These are phyloP conservation scores for Debaryomycetaceae sp. DNA, from an alignment of 1,139 yeast genomes.

Conservation along the genomic window DNA sequence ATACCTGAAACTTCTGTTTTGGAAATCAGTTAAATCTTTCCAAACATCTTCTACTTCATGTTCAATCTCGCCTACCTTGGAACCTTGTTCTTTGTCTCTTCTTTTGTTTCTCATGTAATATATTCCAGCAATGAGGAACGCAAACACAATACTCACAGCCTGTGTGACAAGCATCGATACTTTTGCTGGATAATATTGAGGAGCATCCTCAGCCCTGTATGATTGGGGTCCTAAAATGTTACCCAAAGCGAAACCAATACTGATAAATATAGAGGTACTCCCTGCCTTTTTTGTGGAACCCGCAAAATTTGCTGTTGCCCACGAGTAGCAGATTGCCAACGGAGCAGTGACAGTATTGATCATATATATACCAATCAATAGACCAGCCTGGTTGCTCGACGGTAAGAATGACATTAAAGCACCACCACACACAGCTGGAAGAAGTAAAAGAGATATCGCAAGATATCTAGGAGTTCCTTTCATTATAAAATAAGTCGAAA, in stretches of 20 bases:
- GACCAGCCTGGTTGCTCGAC: slow-evolving; percentile 4
- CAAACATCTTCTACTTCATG: slow-evolving; percentile 8
- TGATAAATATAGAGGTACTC: slow-evolving; percentile 54
- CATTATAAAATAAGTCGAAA: background rate
- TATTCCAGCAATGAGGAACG: slow-evolving; percentile 2
- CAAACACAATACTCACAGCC: slow-evolving; percentile 6
- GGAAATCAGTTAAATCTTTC: slow-evolving; percentile 15
- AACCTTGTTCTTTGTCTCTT: slow-evolving; percentile 3
- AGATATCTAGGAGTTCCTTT: background rate
- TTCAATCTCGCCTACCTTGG: slow-evolving; percentile 6
- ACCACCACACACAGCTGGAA: slow-evolving; percentile 1
- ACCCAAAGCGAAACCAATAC: slow-evolving; percentile 65
- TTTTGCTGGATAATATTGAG: slow-evolving; percentile 48
- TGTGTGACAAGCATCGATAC: slow-evolving; percentile 32
- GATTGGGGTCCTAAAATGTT: slow-evolving; percentile 72
- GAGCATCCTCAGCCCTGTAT: slow-evolving; percentile 51
- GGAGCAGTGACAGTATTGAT: background rate
- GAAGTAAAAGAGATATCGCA: background rate
- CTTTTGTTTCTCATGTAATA: slow-evolving; percentile 4
- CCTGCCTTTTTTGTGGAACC: slow-evolving; percentile 14
- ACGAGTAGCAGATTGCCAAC: background rate
- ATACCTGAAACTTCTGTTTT: slow-evolving; percentile 16
- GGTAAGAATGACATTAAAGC: slow-evolving; percentile 5
- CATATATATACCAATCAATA: slow-evolving; percentile 26
- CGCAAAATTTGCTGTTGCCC: background rate